Base-by-base conservation (phyloP, 2,329 filamentous ascomycete genomes). In the Xylariomycetidae sp. region DNA sequence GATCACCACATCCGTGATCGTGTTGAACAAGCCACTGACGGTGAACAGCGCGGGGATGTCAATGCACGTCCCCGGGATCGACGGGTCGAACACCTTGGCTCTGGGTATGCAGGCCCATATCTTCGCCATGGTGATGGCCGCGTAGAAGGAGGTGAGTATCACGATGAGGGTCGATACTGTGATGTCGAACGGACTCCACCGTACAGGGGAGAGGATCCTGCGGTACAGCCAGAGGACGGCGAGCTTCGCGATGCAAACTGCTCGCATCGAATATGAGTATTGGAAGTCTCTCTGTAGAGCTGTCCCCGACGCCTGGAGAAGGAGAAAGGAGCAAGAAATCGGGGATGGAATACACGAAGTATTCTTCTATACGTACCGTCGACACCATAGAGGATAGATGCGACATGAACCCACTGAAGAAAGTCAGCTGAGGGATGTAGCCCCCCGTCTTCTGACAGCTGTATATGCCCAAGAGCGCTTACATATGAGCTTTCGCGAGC, bases 171-270 rank as follows among this genome's bases (percentile, higher is more conserved):
- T 6, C 3, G 46, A 37, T 23, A 48, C 46, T 11, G 16, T 18
- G 5, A 45, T 37, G 25, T 48, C 45, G 14, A 46, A 46, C 3
- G 18, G 13, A 15, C 41, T 43, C 32, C 28, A 36, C 3, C 43
- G 39, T 11, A 34, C 13, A 5, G 46, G 44, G 3, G 44, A 45
- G 32, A 49, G 48, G 27, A 49, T 31, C 7, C 46, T 38, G n/a
- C 46, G 46, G 17, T 49, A 49, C 1, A 46, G 32, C 18, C 36
- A 40, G 5, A 49, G 39, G 2, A 49, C 38, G 2, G 46, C 19
- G 13, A 48, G 28, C 32, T n/a, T n/a, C n/a, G n/a, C n/a, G n/a
- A n/a, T n/a, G n/a, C n/a, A 27, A 27, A 6, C 12, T 14, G 7
- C 25, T 9, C 8, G 11, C 11, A 14, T 27, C 12, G 25, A 27